phyloP scores from a whole-genome alignment of 495 filamentous ascomycete species.

The Xylaria curta region DNA sequence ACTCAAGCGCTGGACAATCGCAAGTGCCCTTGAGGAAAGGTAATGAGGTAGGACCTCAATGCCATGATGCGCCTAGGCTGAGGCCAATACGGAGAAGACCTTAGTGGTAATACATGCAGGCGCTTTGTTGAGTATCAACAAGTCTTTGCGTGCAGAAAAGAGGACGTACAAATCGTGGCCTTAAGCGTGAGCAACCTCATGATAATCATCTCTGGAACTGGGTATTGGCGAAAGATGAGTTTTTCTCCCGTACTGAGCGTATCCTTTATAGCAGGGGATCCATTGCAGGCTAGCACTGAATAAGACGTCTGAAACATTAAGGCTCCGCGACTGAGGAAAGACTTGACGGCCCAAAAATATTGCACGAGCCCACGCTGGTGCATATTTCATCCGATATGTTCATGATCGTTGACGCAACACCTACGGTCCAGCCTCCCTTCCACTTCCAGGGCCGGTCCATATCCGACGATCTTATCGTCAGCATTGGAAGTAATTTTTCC shows the following conservation, averaged over 20 bases:
- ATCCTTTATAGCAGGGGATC: background rate
- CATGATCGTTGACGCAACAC: background rate
- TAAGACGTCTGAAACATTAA: too few species aligned
- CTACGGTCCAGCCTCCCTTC: background rate
- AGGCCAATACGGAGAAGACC: constrained; percentile 8
- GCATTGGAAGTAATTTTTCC: constrained; percentile 10
- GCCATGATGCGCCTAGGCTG: background rate
- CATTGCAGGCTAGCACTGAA: too few species aligned
- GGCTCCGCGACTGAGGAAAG: background rate
- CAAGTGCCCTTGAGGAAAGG: background rate
- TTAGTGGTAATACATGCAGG: background rate
- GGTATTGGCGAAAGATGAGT: background rate
- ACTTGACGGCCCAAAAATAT: background rate
- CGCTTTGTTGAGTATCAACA: background rate
- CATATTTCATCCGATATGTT: background rate
- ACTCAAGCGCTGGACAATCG: background rate
- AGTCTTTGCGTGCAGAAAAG: constrained; percentile 15
- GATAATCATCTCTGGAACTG: background rate
- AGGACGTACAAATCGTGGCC: background rate
- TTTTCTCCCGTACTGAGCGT: background rate
- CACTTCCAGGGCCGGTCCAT: background rate
- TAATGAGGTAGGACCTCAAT: background rate
- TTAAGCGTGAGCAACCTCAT: background rate
- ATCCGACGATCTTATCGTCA: background rate
- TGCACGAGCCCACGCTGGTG: background rate